Conservation (phyloP, 768 basidiomycete genomes). For the Trametopsis cervina region DNA sequence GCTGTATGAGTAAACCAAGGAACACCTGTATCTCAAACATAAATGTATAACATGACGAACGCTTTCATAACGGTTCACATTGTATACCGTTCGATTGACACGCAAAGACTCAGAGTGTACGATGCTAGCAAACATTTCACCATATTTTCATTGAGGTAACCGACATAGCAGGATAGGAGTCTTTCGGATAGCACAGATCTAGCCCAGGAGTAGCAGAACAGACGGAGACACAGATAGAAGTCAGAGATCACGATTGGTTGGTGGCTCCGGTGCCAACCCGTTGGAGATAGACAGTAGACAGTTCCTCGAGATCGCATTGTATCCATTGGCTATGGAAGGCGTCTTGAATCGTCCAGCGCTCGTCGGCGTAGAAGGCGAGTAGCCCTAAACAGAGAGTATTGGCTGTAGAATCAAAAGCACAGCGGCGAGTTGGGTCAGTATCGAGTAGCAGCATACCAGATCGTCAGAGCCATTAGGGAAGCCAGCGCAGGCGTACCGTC, state of each 20-base stretch:
- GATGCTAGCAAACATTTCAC: too few species aligned
- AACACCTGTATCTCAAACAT: too few species aligned
- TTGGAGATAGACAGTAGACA: conserved; percentile 54
- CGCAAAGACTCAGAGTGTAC: too few species aligned
- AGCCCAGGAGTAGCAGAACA: not conserved
- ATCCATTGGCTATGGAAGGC: conserved; percentile 70
- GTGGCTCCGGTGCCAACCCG: conserved; percentile 30
- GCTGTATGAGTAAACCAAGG: too few species aligned
- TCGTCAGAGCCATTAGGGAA: not conserved
- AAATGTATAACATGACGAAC: too few species aligned
- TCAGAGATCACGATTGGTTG: not conserved
- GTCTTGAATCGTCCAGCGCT: conserved; percentile 55
- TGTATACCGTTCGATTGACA: too few species aligned
- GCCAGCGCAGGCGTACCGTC: conserved; percentile 45
- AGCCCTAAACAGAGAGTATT: conserved; percentile 51
- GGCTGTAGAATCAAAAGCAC: too few species aligned
- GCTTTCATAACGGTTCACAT: too few species aligned
- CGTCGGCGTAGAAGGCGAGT: conserved; percentile 47
- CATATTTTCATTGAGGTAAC: too few species aligned
- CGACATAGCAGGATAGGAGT: too few species aligned
- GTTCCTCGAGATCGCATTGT: conserved; percentile 46
- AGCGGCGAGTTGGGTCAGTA: not conserved
- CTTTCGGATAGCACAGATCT: too few species aligned
- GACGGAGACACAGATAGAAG: not conserved
- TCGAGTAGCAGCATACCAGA: not conserved